Evolutionary conservation across 2,329 filamentous ascomycete species (phyloP), one percentile per base, ranked within the genome.

Genomic region (Orbilia ellipsospora): DNA sequence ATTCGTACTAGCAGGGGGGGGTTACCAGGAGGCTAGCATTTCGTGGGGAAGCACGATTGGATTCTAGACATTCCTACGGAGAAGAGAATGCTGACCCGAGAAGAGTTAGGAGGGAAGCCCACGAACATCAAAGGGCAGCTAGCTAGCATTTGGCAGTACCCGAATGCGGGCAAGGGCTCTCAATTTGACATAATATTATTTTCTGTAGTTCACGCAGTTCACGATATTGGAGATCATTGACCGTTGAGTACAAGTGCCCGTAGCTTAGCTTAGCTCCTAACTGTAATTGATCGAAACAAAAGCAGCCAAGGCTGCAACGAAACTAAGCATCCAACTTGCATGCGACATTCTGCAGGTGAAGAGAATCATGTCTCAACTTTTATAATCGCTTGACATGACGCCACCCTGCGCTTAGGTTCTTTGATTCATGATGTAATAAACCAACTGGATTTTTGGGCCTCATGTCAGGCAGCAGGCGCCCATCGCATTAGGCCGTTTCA

Each of bases 171-270:
- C 50, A 74, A 73, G 62, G 56, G 63, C 7, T 8, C 31, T 48
- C 15, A 36, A 61, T 68, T 65, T 63, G 72, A 65, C 69, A 69
- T 75, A 6, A 36, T 36, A 7, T 36, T 36, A 36, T 7, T 36
- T 36, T 36, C 31, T 36, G 31, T 6, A 31, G 31, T 36, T 36
- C 31, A 36, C 5, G 31, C 8, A 36, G 31, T 36, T 36, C 31
- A 36, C 31, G 10, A 36, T 31, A 15, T 55, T 23, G 69, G 62
- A 52, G 70, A 74, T 74, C 64, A 20, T 55, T 61, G 36, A 69
- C 72, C n/a, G 44, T 48, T 42, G 48, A 56, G 52, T 54, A 61
- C 72, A 75, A 75, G 72, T 75, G 64, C 64, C 72, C 72, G 64
- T 59, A 75, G 72, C 61, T 65, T 61, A 66, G 59, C 31, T 75